These are phyloP conservation scores for Fusarium marasasianum DNA, from an alignment of 2,329 filamentous ascomycete genomes.

Conservation along the genomic window DNA sequence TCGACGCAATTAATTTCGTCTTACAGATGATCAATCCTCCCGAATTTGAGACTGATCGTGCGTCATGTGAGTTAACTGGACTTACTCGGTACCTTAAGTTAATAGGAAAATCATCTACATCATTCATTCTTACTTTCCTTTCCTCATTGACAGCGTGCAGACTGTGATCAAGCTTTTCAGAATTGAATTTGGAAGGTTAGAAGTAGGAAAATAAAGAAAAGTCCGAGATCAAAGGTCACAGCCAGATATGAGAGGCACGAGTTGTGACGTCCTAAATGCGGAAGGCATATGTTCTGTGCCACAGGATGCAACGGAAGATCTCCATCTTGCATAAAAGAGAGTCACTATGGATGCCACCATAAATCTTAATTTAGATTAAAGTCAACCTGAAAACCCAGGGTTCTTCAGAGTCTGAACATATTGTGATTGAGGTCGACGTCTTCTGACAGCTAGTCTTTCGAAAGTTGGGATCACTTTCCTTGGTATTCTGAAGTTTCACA, in stretches of 20 bases:
- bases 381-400: fast-evolving
- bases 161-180: fast-evolving
- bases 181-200: fast-evolving
- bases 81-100: not conserved
- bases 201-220: too few species aligned
- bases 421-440: too few species aligned
- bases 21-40: not conserved
- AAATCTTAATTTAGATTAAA: not conserved
- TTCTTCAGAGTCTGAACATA: too few species aligned
- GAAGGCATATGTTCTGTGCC: not conserved
- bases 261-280: not conserved
- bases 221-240: not conserved
- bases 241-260: not conserved
- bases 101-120: not conserved
- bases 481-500: too few species aligned
- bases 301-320: not conserved
- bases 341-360: not conserved
- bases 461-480: too few species aligned
- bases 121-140: too few species aligned
- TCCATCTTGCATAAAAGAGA: not conserved
- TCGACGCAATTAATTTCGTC: not conserved
- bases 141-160: too few species aligned
- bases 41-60: not conserved
- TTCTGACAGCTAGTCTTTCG: too few species aligned
- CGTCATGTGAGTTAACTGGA: not conserved